Evolutionary conservation across 2,329 filamentous ascomycete species (phyloP), one percentile per base, ranked within the genome.

Genomic region (Aspergillus persii): DNA sequence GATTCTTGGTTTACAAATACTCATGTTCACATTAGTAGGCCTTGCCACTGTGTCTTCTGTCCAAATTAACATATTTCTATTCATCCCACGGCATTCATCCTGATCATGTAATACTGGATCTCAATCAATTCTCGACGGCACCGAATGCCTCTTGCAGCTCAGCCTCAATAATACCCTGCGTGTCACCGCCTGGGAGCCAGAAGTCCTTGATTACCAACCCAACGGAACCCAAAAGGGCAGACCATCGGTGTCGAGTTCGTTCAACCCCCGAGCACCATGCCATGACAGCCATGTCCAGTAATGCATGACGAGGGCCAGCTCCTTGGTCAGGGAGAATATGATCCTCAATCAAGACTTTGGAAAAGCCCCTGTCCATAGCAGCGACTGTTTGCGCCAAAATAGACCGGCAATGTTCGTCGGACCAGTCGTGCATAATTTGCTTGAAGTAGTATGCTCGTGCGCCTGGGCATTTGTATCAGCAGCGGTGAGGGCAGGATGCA

Each of bases 351-450:
- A 54, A 55, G 4, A 61, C 4, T 46, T 58, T 58, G 11, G 59
- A 61, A 26, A 58, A 61, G 7, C 59, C 55, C 26, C 50, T 57
- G 23, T n/a, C 39, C 50, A 61, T 48, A 6, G 39, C 46, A 4
- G 29, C 29, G 5, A 29, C 41, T 8, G 41, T 58, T 8, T 55
- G 51, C 8, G 29, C 4, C 8, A 61, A 47, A 8, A 61, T 61
- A 18, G 9, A 1, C 8, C 53, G 4, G 12, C 51, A 50, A 46
- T 58, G 52, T 11, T 62, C 52, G 36, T 79, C 76, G 0, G 72
- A 68, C 65, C 70, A 76, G 61, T 80, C 73, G 59, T 80, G 78
- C 18, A 79, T 58, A 8, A 79, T 66, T 8, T 65, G 69, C 36
- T 75, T 72, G 46, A 79, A 58, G 60, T 74, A 79, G 53, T 80